Evolutionary conservation across 2,329 filamentous ascomycete species (phyloP), one percentile per base, ranked within the genome.

Genomic region (Fusarium sambucinum): DNA sequence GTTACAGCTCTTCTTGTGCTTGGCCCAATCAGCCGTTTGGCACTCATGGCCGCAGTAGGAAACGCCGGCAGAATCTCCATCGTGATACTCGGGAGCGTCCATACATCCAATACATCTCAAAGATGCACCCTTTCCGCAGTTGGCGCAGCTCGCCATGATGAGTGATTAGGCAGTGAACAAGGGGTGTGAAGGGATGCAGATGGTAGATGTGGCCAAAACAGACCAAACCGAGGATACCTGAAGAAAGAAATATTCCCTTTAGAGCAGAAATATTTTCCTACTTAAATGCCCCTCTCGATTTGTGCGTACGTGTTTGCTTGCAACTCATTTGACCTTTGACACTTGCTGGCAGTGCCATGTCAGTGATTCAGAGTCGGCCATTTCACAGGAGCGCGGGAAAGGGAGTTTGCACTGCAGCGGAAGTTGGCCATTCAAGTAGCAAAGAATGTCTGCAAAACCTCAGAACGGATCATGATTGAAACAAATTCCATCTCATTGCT

Each of bases 41-140:
- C 64, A 70, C 21, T 59, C 64, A 14, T n/a, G 46, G 25, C 37
- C 37, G 50, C 60, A 70, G 53, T 65, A 70, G 30, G 54, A 50
- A 40, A 40, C 19, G 21, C 19, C 17, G n/a, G 14, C 23, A 25
- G 46, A 33, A 45, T 66, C 68, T 37, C 59, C 64, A 13, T 58
- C 33, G 19, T n/a, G n/a, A 19, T 70, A 69, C 40, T 63, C 60
- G 23, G 60, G 64, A 21, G 51, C 51, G 25, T 14, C 21, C 14
- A 32, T 23, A 10, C 65, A 68, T 17, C 46, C 40, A 6, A 21
- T 25, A 27, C 64, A 68, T 17, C 38, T 21, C 25, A 35, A 13
- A 9, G 55, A 46, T 13, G 65, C 65, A 25, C 42, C 23, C 25
- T 27, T 33, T 7, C 47, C 55, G 33, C 66, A 66, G 32, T 61